These are phyloP conservation scores for Stevia rebaudiana DNA, from an alignment of 140 eudicot species.

Conservation along the genomic window DNA sequence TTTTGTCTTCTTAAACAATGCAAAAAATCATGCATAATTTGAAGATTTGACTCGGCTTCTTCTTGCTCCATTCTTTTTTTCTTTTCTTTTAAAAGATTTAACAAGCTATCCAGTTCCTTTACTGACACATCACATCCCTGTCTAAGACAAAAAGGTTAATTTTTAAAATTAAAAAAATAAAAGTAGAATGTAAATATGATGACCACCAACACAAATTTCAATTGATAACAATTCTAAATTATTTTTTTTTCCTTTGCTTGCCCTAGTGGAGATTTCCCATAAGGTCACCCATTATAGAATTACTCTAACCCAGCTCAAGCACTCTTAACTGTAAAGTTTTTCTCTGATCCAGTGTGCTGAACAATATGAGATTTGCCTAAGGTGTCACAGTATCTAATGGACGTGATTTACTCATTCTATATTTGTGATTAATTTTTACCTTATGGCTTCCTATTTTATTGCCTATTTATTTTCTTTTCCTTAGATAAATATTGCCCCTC, in stretches of 20 bases:
- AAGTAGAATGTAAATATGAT: not conserved
- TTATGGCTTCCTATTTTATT: too few species aligned
- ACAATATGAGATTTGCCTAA: not conserved
- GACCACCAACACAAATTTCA: not conserved
- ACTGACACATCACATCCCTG: conserved; percentile 93
- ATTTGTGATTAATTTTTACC: too few species aligned
- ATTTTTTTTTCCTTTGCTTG: not conserved
- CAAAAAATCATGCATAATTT: conserved; percentile 73
- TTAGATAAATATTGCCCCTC: too few species aligned
- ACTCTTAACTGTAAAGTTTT: not conserved
- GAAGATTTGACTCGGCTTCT: conserved; percentile 85
- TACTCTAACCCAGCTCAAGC: not conserved
- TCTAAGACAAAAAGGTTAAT: conserved; percentile 49
- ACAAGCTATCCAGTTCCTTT: conserved; percentile 72
- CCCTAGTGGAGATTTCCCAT: too few species aligned
- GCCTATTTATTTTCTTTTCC: too few species aligned
- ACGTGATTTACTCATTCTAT: too few species aligned
- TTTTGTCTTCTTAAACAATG: conserved; percentile 60
- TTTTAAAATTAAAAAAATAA: conserved; percentile 11
- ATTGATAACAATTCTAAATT: not conserved
- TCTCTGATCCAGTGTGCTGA: not conserved
- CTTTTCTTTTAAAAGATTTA: conserved; percentile 70
- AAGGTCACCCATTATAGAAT: not conserved
- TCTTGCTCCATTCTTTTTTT: conserved; percentile 87
- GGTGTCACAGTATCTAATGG: not conserved